A percentile compares a stretch with the other conserved stretches of the same genome.
These are phyloP conservation scores for Alternaria novae-zelandiae DNA, from an alignment of 2,329 filamentous ascomycete species.

Conservation along the genomic window DNA sequence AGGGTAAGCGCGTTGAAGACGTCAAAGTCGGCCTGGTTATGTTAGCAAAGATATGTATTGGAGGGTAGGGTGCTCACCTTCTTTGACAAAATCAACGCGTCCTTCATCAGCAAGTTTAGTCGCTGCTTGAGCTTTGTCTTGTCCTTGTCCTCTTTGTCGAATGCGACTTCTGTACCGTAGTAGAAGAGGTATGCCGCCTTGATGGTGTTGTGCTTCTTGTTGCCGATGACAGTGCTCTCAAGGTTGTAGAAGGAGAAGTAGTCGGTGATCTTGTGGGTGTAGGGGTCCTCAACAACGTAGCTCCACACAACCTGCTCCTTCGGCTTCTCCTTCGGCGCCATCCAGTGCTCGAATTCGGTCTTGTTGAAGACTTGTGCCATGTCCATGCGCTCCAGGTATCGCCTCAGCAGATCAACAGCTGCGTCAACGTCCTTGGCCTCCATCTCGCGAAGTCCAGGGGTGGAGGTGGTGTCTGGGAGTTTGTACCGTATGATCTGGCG, in stretches of 20 bases:
- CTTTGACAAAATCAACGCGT: conserved; percentile 88
- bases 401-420: conserved; percentile 75
- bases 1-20: conserved; percentile 96
- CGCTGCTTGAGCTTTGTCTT: conserved; percentile 73
- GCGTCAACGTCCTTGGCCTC: conserved; percentile 76
- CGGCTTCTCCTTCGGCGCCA: conserved; percentile 68
- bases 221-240: conserved; percentile 88
- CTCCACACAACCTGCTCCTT: conserved; percentile 85
- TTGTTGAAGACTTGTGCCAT: conserved; percentile 81
- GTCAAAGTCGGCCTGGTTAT: conserved; percentile 73
- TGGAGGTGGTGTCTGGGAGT: conserved; percentile 75
- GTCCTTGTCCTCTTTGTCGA: conserved; percentile 58
- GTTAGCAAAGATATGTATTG: background rate
- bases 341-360: conserved; percentile 87
- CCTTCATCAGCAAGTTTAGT: conserved; percentile 79
- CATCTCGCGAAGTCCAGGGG: conserved; percentile 80
- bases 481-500: conserved; percentile 87
- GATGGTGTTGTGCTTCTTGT: conserved; percentile 77
- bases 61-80: conserved; percentile 53
- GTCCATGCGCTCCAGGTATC: conserved; percentile 81
- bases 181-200: conserved; percentile 96
- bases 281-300: conserved; percentile 79
- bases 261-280: conserved; percentile 84
- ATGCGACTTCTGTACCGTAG: conserved; percentile 85
- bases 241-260: conserved; percentile 98